These are phyloP conservation scores for Metschnikowia anglica DNA, from an alignment of 805 yeast species.

Conservation along the genomic window DNA sequence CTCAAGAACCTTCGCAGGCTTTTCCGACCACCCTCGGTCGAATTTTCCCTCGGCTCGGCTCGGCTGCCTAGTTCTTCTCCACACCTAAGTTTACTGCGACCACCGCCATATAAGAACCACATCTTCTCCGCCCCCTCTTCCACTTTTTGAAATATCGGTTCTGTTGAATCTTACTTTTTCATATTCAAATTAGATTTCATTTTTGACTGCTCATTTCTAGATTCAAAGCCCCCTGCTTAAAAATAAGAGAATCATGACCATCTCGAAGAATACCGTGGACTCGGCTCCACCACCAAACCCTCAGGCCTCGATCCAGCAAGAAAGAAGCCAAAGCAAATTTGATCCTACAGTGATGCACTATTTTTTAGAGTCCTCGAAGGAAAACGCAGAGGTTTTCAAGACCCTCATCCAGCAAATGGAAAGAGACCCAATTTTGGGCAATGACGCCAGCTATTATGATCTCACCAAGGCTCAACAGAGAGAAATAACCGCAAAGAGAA, in stretches of 20 bases:
- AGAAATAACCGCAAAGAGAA: constrained; percentile 19
- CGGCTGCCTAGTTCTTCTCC: neutral
- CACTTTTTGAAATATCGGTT: too few relatives aligned
- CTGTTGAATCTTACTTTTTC: too few relatives aligned
- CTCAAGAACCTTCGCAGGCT: too few relatives aligned
- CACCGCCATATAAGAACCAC: neutral
- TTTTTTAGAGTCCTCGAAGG: constrained; percentile 26
- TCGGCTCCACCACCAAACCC: constrained; percentile 27
- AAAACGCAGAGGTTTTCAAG: constrained; percentile 20
- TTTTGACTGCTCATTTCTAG: too few relatives aligned
- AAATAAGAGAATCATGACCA: constrained; percentile 4
- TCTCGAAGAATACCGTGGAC: constrained; percentile 19
- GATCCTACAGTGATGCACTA: constrained; percentile 25
- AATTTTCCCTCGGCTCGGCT: constrained; percentile 1
- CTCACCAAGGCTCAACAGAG: constrained; percentile 22
- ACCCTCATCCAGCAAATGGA: constrained; percentile 19
- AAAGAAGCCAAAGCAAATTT: constrained; percentile 22
- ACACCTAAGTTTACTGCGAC: too few relatives aligned
- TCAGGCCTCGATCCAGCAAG: constrained; percentile 20
- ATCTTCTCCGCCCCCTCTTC: neutral
- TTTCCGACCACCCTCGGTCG: constrained; percentile 2
- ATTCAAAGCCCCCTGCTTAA: too few relatives aligned
- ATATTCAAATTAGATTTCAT: too few relatives aligned
- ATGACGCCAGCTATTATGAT: constrained; percentile 19
- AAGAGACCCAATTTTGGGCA: constrained; percentile 21